These are phyloP conservation scores for Sanghuangporus baumii DNA, from an alignment of 1,284 basidiomycete species.

Conservation along the genomic window DNA sequence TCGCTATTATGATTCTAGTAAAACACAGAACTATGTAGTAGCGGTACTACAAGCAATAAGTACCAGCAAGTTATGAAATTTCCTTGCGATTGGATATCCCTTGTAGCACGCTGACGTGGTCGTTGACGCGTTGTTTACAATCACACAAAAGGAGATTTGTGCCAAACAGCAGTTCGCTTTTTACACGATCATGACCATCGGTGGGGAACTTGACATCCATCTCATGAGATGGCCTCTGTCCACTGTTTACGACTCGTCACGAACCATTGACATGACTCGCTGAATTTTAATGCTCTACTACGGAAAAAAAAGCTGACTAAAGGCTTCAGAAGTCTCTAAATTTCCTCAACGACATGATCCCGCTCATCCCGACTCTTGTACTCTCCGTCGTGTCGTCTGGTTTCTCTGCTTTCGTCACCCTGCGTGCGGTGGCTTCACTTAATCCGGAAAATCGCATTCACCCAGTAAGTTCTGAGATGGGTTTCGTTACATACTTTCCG, in stretches of 20 bases:
- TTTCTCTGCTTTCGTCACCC: constrained; percentile 64
- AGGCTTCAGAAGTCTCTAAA: background rate
- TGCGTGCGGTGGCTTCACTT: constrained; percentile 65
- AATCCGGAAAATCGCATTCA: constrained; percentile 44
- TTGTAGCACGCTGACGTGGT: no score
- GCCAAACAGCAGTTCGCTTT: no score
- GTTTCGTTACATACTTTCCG: constrained; percentile 26
- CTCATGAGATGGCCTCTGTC: background rate
- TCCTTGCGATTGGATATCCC: no score
- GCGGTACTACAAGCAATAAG: no score
- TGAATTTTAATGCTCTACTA: background rate
- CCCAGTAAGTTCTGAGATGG: constrained; percentile 61
- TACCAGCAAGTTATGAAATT: no score
- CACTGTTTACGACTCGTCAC: constrained; percentile 3
- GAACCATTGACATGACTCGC: background rate
- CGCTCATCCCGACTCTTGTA: constrained; percentile 56
- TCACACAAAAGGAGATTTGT: no score
- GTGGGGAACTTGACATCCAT: background rate
- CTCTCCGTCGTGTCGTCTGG: constrained; percentile 65
- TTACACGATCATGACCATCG: no score
- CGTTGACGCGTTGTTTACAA: no score
- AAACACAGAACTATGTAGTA: background rate
- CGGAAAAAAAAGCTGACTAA: background rate
- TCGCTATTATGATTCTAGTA: background rate
- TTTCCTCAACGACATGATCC: constrained; percentile 40